Base-by-base conservation (phyloP, 345 rosid species). In the Lepidium didymum region DNA sequence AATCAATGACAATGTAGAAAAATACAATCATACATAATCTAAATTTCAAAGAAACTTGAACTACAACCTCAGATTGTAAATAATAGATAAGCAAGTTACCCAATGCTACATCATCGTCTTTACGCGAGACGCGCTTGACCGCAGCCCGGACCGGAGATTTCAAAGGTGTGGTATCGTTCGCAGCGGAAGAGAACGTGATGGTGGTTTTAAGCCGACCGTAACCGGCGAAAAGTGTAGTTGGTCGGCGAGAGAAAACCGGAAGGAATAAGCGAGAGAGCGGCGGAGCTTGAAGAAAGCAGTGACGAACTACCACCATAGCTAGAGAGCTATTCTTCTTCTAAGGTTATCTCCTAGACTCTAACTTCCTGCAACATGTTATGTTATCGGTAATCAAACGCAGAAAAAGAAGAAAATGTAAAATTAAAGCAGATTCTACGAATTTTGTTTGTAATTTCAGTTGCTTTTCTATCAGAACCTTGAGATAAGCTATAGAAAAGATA, bases 91-190 rank as follows among this genome's bases (percentile, higher is more conserved):
- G 16, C 37, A 29, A 63, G 79, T 83, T 78, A 87, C 94, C 62
- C 10, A 80, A 81, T 77, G 88, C 87, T 7, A 82, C 21, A 64
- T 45, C 71, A 35, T 59, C 72, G 25, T 77, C 80, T 78, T 63
- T 81, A 68, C 69, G 64, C 6, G 72, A 62, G 64, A 63, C 73
- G 37, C 88, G 85, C 77, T 74, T 85, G 31, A 83, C 84, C 69
- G 73, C 75, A 64, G 80, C 80, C 60, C n/a, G 68, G 34, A 84
- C 58, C 21, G 69, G 75, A 54, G 58, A 29, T 36, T 52, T 53
- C 29, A 52, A 68, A 38, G 51, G 75, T 45, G n/a, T 53, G 70
- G 74, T 64, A 33, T 55, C 77, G 76, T 62, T 77, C 54, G 23
- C 46, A 29, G 70, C 34, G 62, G 72, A 74, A 44, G 62, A 53